Evolutionary conservation across 352 stramenopile species (phyloP).

Genomic region (Blastocystis sp.): DNA sequence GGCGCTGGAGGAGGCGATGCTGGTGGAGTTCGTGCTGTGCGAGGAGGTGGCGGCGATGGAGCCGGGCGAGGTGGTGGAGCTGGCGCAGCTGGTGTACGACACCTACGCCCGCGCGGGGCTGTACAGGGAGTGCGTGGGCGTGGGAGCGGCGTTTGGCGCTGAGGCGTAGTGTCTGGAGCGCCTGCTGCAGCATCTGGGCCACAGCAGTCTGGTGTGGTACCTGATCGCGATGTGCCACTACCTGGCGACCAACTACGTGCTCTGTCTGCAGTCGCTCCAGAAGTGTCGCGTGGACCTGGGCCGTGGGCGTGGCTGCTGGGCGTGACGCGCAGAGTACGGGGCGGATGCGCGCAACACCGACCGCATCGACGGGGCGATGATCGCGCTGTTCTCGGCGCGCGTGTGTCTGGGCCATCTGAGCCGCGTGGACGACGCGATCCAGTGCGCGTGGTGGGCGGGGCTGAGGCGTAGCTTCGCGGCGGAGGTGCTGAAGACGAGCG

Average conservation of each 20-base stretch:
- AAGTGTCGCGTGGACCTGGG: slow-evolving; percentile 8
- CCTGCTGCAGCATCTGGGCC: neutral
- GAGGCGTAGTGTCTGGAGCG: slow-evolving; percentile 29
- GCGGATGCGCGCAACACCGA: neutral
- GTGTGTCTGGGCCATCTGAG: slow-evolving; percentile 36
- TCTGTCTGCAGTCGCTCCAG: slow-evolving; percentile 24
- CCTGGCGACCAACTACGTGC: neutral
- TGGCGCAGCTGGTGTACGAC: neutral
- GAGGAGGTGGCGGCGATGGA: neutral
- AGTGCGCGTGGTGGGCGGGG: neutral
- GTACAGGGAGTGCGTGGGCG: neutral
- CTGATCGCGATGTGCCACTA: neutral
- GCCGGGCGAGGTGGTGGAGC: neutral
- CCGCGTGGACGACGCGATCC: neutral
- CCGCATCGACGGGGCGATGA: neutral
- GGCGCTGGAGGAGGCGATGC: slow-evolving; percentile 8
- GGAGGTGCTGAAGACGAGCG: neutral
- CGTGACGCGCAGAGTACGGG: neutral
- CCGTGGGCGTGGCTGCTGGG: neutral
- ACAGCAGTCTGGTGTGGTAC: slow-evolving; percentile 29
- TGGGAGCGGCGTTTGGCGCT: neutral
- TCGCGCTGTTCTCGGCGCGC: slow-evolving; percentile 8
- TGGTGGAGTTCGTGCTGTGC: neutral
- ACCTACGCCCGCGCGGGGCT: neutral
- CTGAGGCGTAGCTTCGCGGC: too few species aligned